Evolutionary conservation across 2,329 filamentous ascomycete genomes (phyloP).

Genomic region (Nigrograna mackinnonii): DNA sequence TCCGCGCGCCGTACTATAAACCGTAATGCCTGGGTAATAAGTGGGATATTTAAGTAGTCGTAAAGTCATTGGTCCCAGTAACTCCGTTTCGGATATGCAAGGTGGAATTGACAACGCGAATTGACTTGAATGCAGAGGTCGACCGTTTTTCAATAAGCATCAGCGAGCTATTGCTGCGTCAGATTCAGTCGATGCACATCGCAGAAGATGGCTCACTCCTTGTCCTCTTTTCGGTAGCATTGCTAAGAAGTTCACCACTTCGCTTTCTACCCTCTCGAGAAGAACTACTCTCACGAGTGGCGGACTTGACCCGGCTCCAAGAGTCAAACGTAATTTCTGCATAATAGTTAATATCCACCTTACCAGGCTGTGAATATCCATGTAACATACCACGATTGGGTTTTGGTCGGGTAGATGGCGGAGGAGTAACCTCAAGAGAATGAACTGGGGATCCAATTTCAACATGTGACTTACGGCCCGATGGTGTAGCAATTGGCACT

Average conservation of each 20-base stretch:
- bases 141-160: too few relatives aligned
- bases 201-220: slow-evolving; percentile 32
- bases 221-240: slow-evolving; percentile 32
- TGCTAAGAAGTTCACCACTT: slow-evolving; percentile 31
- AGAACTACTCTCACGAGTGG: slow-evolving; percentile 34
- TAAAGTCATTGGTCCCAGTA: too few relatives aligned
- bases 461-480: slow-evolving; percentile 39
- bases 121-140: too few relatives aligned
- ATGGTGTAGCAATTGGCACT: slow-evolving; percentile 30
- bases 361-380: slow-evolving; percentile 1
- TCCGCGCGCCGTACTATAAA: too few relatives aligned
- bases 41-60: too few relatives aligned
- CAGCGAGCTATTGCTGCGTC: slow-evolving; percentile 18
- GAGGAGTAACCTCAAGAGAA: slow-evolving; percentile 44
- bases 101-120: too few relatives aligned
- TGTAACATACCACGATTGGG: slow-evolving; percentile 59
- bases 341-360: slow-evolving; percentile 1
- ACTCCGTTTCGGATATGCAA: too few relatives aligned
- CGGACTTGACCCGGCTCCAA: slow-evolving; percentile 68
- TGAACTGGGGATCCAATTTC: slow-evolving; percentile 57
- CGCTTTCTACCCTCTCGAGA: slow-evolving; percentile 42
- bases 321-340: slow-evolving; percentile 58
- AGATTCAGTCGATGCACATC: slow-evolving; percentile 29
- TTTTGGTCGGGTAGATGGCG: slow-evolving; percentile 64
- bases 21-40: too few relatives aligned